These are phyloP conservation scores for Cardamine occulta DNA, from an alignment of 345 rosid species.

Conservation along the genomic window DNA sequence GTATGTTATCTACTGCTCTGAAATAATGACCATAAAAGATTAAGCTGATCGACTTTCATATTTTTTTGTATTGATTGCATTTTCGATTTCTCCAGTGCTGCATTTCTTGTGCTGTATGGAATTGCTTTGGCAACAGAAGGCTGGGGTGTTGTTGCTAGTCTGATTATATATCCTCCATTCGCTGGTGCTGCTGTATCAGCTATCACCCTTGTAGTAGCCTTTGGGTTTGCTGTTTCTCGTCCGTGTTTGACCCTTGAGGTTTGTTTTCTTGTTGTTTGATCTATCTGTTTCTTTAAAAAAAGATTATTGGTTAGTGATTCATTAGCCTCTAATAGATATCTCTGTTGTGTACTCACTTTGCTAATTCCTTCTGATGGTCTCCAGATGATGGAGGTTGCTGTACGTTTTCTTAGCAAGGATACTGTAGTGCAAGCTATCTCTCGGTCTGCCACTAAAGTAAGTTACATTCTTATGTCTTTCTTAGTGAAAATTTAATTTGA, in stretches of 20 bases:
- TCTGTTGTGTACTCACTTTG: conserved; percentile 15
- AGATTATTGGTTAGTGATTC: background rate
- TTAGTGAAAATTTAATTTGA: conserved; percentile 3
- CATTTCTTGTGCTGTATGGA: conserved; percentile 96
- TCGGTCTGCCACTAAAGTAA: conserved; percentile 97
- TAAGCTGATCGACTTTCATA: conserved; percentile 26
- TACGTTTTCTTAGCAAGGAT: conserved; percentile 96
- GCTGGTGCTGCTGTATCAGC: conserved; percentile 99
- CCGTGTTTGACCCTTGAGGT: conserved; percentile 98
- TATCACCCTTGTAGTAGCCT: conserved; percentile 93
- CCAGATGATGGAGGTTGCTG: conserved; percentile 99
- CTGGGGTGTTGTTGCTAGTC: conserved; percentile 99
- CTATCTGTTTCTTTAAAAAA: conserved; percentile 12
- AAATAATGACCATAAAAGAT: conserved; percentile 17
- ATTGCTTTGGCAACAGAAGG: conserved; percentile 98
- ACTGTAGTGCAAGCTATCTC: conserved; percentile 95
- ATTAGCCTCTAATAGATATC: conserved; percentile 1
- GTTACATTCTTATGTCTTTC: conserved; percentile 33
- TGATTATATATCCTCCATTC: conserved; percentile 94
- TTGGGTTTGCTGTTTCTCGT: conserved; percentile 99
- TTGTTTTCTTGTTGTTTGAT: conserved; percentile 34
- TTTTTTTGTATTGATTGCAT: conserved; percentile 17
- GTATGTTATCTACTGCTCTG: conserved; percentile 18
- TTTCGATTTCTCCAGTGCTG: conserved; percentile 61
- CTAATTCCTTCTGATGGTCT: conserved; percentile 42